These are phyloP conservation scores for Streptanthus diversifolius DNA, from an alignment of 345 rosid genomes.

Conservation along the genomic window DNA sequence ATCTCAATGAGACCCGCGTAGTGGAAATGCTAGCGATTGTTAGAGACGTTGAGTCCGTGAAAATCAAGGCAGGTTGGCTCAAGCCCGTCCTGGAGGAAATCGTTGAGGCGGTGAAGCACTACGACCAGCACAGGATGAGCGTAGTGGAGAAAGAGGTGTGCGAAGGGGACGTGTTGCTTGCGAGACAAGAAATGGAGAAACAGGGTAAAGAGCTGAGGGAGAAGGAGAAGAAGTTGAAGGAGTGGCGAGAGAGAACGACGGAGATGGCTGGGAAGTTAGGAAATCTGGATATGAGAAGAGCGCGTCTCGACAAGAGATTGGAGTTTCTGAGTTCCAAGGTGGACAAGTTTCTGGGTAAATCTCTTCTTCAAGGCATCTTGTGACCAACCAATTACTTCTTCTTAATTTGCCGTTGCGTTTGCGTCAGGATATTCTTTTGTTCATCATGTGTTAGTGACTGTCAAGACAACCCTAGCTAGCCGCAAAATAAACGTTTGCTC, in stretches of 20 bases:
- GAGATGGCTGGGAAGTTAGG: conserved; percentile 27
- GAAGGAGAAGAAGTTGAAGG: conserved; percentile 24
- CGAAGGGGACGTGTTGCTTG: conserved; percentile 14
- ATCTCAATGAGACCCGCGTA: conserved; percentile 24
- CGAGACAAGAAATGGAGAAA: conserved; percentile 23
- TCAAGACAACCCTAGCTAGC: background rate
- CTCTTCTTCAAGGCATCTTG: conserved; percentile 26
- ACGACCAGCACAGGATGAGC: conserved; percentile 16
- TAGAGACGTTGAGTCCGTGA: conserved; percentile 32
- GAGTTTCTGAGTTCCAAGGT: conserved; percentile 31
- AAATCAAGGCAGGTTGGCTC: conserved; percentile 32
- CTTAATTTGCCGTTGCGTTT: background rate
- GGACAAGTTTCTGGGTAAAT: conserved; percentile 23
- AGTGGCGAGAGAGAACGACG: conserved; percentile 16
- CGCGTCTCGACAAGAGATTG: conserved; percentile 23
- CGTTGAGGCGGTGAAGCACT: conserved; percentile 40
- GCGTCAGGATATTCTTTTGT: conserved; percentile 7
- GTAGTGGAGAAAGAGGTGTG: conserved; percentile 8
- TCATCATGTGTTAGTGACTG: background rate
- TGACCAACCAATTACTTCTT: background rate
- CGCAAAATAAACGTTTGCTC: conserved; percentile 1
- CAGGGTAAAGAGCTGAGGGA: conserved; percentile 16
- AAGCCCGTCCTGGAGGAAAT: conserved; percentile 36
- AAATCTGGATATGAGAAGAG: conserved; percentile 16
- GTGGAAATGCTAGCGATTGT: conserved; percentile 32